Percentiles rank a stretch among this genome's conserved stretches.
Conservation (phyloP, 176 grass and related monocot genomes). For the Oryza brachyantha region DNA sequence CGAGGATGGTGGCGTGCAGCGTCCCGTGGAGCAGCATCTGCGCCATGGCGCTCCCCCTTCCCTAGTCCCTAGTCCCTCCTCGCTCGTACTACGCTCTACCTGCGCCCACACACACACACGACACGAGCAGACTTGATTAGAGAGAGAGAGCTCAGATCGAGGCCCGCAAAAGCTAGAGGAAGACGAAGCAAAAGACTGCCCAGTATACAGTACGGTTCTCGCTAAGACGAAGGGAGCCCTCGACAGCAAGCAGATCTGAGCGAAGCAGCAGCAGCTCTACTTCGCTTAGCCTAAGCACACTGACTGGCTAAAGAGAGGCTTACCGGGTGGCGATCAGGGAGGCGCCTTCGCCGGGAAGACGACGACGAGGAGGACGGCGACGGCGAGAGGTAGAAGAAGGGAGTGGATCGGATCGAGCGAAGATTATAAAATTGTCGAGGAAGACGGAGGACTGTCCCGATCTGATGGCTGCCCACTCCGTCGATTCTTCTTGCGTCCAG, state of each 20-base stretch:
- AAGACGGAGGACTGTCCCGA: neutral
- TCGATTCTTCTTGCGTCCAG: neutral
- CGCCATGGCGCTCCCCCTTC: conserved; percentile 47
- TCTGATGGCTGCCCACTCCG: neutral
- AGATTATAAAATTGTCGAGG: neutral
- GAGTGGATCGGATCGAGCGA: conserved; percentile 18
- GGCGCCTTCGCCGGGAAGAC: neutral
- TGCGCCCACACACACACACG: neutral
- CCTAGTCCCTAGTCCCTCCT: no score
- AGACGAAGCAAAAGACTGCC: neutral
- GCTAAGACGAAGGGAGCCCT: no score
- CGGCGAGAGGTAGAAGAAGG: neutral
- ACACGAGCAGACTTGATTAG: no score
- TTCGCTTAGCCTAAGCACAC: neutral
- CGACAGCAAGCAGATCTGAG: neutral
- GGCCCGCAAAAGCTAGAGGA: neutral
- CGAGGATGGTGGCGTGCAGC: conserved; percentile 67
- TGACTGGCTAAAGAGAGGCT: neutral
- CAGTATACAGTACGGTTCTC: neutral
- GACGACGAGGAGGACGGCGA: neutral
- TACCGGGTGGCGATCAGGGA: neutral
- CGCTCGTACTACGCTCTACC: neutral
- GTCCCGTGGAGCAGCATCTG: conserved; percentile 75
- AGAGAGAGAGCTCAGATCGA: neutral
- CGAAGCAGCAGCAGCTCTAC: neutral